A percentile compares a stretch with the other conserved stretches of the same genome.
Conservation (phyloP, 1,139 yeast genomes). For the Saccharomycopsis phalli region DNA sequence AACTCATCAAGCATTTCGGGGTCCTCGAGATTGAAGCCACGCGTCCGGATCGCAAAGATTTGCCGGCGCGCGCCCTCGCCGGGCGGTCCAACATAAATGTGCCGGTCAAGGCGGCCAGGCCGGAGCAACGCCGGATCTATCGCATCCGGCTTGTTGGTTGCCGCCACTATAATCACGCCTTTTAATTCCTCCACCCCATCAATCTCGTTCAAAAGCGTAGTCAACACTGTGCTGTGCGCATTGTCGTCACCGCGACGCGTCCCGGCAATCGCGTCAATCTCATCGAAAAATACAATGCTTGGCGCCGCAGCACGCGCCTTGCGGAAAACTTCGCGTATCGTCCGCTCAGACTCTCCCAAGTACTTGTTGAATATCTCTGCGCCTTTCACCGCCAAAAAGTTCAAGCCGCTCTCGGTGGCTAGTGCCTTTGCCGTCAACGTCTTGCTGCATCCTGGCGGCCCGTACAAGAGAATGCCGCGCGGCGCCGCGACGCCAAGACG, state of each 20-base stretch:
- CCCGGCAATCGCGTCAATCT: constrained; percentile 84
- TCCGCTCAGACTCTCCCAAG: constrained; percentile 89
- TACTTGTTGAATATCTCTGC: constrained; percentile 91
- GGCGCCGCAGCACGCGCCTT: constrained; percentile 94
- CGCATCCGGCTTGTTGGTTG: constrained; percentile 89
- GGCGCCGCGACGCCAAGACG: constrained; percentile 83
- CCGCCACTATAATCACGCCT: constrained; percentile 90
- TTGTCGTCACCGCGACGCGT: constrained; percentile 42
- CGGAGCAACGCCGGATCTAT: constrained; percentile 87
- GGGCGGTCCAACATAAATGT: constrained; percentile 88
- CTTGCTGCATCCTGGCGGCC: constrained; percentile 97
- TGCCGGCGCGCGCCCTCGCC: constrained; percentile 69
- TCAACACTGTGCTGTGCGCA: constrained; percentile 41
- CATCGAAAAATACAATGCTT: constrained; percentile 87
- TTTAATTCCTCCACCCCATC: constrained; percentile 94
- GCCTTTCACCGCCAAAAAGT: constrained; percentile 89
- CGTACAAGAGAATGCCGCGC: constrained; percentile 80
- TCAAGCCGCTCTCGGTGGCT: constrained; percentile 90
- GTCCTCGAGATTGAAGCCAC: constrained; percentile 42
- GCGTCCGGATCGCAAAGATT: constrained; percentile 60
- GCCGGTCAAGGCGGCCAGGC: constrained; percentile 91
- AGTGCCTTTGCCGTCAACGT: constrained; percentile 90
- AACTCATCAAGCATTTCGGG: constrained; percentile 37
- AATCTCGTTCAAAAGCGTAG: constrained; percentile 83
- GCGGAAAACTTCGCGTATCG: constrained; percentile 79